Evolutionary conservation across 306 rosid species (phyloP).

Genomic region (Amphicarpaea edgeworthii): DNA sequence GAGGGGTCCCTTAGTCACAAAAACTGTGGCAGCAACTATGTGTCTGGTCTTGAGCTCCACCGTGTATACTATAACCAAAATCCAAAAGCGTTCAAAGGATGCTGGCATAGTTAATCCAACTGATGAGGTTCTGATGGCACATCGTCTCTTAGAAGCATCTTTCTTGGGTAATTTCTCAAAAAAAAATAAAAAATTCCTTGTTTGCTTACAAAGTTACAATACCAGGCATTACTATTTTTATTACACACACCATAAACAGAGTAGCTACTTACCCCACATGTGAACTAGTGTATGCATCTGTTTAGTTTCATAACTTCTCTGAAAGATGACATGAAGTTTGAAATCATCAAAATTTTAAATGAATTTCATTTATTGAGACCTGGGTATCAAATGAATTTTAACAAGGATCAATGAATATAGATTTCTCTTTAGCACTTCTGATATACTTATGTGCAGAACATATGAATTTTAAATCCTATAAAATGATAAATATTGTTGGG

Average conservation of each 20-base stretch:
- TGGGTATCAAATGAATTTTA: no score
- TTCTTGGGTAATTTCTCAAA: slow-evolving; percentile 57
- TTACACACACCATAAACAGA: not conserved
- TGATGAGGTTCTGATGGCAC: slow-evolving; percentile 64
- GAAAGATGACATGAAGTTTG: not conserved
- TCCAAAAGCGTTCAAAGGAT: slow-evolving; percentile 55
- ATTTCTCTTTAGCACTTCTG: not conserved
- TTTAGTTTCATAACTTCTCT: not conserved
- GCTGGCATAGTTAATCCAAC: slow-evolving; percentile 62
- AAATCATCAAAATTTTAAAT: not conserved
- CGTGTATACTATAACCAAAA: slow-evolving; percentile 40
- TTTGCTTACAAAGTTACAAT: not conserved
- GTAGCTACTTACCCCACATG: not conserved
- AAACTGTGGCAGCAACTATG: slow-evolving; percentile 69
- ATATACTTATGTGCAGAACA: slow-evolving; percentile 9
- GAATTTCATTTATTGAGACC: no score
- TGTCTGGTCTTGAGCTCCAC: slow-evolving; percentile 59
- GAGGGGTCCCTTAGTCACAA: slow-evolving; percentile 57
- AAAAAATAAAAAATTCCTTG: not conserved
- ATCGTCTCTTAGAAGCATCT: slow-evolving; percentile 63
- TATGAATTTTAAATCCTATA: slow-evolving; percentile 6
- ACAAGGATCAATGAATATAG: not conserved
- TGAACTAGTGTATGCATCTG: not conserved
- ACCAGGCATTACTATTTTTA: slow-evolving; percentile 10
- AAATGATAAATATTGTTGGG: not conserved